These are phyloP conservation scores for Solanum gracilifrons DNA, from an alignment of 257 asterid species.

Conservation along the genomic window DNA sequence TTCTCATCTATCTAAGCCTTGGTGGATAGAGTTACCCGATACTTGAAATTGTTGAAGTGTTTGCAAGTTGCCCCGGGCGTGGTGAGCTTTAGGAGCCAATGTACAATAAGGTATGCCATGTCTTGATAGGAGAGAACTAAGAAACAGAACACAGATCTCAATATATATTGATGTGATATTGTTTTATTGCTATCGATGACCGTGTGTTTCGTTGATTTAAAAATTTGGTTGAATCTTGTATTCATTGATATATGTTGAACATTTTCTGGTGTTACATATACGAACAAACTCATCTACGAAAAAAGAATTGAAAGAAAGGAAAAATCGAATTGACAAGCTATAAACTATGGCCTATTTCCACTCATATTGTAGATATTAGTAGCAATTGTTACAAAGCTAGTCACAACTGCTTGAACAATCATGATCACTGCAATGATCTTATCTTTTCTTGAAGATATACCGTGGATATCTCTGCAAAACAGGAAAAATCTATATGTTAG, in stretches of 20 bases:
- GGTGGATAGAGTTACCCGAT: neutral
- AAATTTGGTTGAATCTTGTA: neutral
- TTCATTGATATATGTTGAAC: neutral
- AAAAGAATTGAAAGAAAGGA: neutral
- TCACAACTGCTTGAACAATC: slow-evolving; percentile 59
- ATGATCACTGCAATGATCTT: slow-evolving; percentile 57
- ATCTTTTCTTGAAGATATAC: slow-evolving; percentile 66
- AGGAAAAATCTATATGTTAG: neutral
- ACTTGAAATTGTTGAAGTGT: neutral
- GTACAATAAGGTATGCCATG: neutral
- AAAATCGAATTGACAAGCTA: neutral
- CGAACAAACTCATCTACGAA: neutral
- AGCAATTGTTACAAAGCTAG: slow-evolving; percentile 70
- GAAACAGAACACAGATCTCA: neutral
- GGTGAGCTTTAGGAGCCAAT: neutral
- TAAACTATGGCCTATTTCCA: slow-evolving; percentile 5
- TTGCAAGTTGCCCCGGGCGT: neutral
- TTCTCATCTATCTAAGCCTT: neutral
- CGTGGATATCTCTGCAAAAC: slow-evolving; percentile 66
- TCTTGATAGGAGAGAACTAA: neutral
- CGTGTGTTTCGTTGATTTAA: neutral
- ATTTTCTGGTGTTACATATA: neutral
- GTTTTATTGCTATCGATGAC: neutral
- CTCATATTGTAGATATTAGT: slow-evolving; percentile 52
- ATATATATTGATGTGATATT: neutral